A percentile compares a stretch with the other conserved stretches of the same genome.
Evolutionary conservation across 306 rosid species (phyloP).

Genomic region (Cucumis sativus): DNA sequence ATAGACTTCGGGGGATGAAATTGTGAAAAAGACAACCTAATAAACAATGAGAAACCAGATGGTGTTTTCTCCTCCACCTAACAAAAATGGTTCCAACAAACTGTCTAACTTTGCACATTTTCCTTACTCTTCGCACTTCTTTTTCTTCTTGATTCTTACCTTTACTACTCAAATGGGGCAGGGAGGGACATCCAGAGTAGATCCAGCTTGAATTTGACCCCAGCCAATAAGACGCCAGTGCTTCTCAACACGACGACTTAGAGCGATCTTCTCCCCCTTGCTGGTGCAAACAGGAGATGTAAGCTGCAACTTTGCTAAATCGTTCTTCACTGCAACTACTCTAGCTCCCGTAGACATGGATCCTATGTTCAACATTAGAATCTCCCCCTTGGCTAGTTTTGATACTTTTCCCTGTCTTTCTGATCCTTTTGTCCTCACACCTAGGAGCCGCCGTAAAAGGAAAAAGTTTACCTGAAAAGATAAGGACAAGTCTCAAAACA

Average conservation of each 20-base stretch:
- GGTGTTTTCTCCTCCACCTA: conserved; percentile 42
- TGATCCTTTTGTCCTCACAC: conserved; percentile 81
- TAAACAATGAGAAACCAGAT: conserved; percentile 5
- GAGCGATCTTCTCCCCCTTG: conserved; percentile 86
- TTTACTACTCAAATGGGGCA: conserved; percentile 35
- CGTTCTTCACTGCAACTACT: conserved; percentile 76
- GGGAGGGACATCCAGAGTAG: conserved; percentile 66
- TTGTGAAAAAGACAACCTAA: not conserved
- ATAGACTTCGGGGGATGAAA: not conserved
- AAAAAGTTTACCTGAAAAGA: conserved; percentile 81
- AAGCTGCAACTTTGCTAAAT: conserved; percentile 70
- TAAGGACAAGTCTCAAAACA: not conserved
- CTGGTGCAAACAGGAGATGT: conserved; percentile 96
- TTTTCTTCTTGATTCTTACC: not conserved
- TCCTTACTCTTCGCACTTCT: not conserved
- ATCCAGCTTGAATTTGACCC: conserved; percentile 96
- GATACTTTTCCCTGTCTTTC: conserved; percentile 94
- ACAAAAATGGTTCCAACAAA: conserved; percentile 47
- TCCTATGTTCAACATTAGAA: conserved; percentile 93
- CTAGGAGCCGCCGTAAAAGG: conserved; percentile 80
- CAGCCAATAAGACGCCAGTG: conserved; percentile 97
- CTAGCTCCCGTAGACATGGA: conserved; percentile 91
- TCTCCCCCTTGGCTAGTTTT: conserved; percentile 63
- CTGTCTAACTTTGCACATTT: conserved; percentile 34
- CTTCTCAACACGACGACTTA: conserved; percentile 93